Percentiles rank a stretch among this genome's conserved stretches.
These are phyloP conservation scores for Trapa incisa DNA, from an alignment of 345 rosid species.

Conservation along the genomic window DNA sequence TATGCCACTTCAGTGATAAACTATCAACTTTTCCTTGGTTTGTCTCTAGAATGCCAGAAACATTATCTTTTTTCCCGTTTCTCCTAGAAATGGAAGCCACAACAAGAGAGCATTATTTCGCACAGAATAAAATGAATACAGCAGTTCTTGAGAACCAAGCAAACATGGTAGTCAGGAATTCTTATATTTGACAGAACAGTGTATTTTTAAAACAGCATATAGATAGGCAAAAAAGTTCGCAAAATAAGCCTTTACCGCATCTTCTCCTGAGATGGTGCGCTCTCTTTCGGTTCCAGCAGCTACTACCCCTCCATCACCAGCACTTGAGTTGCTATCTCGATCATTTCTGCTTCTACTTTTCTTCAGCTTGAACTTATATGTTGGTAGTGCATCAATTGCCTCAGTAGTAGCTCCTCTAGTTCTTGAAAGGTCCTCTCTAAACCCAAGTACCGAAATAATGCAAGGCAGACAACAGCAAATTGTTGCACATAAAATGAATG, in stretches of 20 bases:
- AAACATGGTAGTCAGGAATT: neutral
- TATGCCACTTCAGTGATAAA: too few species aligned
- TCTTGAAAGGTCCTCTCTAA: slow-evolving; percentile 77
- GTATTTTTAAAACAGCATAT: neutral
- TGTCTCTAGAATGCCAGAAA: too few species aligned
- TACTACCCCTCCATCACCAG: slow-evolving; percentile 68
- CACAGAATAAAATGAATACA: too few species aligned
- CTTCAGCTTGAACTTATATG: slow-evolving; percentile 77
- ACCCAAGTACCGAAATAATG: slow-evolving; percentile 82
- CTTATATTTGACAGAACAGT: neutral
- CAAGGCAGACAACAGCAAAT: slow-evolving; percentile 97
- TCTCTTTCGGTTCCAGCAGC: slow-evolving; percentile 91
- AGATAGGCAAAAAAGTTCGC: neutral
- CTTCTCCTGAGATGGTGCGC: slow-evolving; percentile 74
- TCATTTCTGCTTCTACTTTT: slow-evolving; percentile 46
- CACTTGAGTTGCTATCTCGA: slow-evolving; percentile 26
- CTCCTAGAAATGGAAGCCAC: too few species aligned
- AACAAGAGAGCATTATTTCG: too few species aligned
- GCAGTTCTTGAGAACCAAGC: neutral
- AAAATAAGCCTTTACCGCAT: slow-evolving; percentile 46
- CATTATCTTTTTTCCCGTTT: too few species aligned
- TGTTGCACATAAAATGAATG: slow-evolving; percentile 91
- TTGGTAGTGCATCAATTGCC: slow-evolving; percentile 77
- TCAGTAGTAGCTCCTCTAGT: slow-evolving; percentile 88
- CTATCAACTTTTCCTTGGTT: too few species aligned